A percentile compares a stretch with the other conserved stretches of the same genome.
phyloP scores from a whole-genome alignment of 129 eudicot species.

The Ambrosia artemisiifolia region DNA sequence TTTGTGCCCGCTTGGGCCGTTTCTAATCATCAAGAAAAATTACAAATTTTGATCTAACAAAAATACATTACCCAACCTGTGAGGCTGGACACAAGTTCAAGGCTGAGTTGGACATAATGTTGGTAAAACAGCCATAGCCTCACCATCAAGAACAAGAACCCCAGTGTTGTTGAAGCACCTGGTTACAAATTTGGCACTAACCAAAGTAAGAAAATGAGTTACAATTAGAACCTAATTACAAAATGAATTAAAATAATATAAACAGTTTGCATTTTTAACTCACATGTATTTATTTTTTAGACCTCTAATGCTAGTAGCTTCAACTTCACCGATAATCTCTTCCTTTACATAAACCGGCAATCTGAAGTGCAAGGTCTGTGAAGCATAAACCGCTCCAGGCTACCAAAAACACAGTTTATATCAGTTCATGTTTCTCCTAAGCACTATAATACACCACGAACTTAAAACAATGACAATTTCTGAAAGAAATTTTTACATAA shows the following conservation, averaged over 20 bases:
- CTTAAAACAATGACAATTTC: too few relatives aligned
- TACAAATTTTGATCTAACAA: too few relatives aligned
- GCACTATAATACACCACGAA: too few relatives aligned
- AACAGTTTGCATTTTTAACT: constrained; percentile 17
- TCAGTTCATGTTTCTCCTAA: too few relatives aligned
- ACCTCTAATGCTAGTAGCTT: constrained; percentile 55
- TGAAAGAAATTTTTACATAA: too few relatives aligned
- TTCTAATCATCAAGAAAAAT: background rate
- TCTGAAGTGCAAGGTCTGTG: constrained; percentile 76
- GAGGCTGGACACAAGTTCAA: background rate
- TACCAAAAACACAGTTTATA: constrained; percentile 23
- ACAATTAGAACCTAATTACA: background rate
- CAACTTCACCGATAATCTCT: constrained; percentile 56
- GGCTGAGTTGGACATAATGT: constrained; percentile 30
- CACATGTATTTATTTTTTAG: constrained; percentile 57
- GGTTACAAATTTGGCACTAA: constrained; percentile 71
- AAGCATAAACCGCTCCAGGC: constrained; percentile 92
- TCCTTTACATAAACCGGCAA: constrained; percentile 71
- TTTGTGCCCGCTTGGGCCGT: too few relatives aligned
- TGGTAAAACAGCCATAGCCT: constrained; percentile 78
- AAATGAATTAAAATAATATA: background rate
- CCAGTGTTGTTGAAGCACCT: constrained; percentile 54
- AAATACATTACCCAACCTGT: too few relatives aligned
- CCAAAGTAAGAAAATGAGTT: constrained; percentile 10
- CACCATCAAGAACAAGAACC: constrained; percentile 66